Evolutionary conservation across 1,139 yeast genomes (phyloP).

Genomic region (Debaryomyces subglobosus): DNA sequence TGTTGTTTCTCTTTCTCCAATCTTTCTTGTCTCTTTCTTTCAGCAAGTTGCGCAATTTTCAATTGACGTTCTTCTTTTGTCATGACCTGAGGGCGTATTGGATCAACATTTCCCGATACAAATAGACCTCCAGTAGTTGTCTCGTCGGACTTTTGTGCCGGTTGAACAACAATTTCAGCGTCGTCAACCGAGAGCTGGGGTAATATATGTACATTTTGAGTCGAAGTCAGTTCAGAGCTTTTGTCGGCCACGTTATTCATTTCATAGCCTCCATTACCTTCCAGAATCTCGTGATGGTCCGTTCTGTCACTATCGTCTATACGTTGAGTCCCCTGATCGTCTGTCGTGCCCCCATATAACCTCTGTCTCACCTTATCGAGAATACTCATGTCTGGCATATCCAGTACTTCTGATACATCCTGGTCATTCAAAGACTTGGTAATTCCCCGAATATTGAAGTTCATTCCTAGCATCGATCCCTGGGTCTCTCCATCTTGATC

Average conservation of each 20-base stretch:
- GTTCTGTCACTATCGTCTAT: background rate
- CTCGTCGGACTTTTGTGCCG: background rate
- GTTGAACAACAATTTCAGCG: slow-evolving; percentile 11
- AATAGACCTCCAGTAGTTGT: background rate
- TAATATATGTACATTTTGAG: slow-evolving; percentile 8
- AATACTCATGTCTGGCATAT: slow-evolving; percentile 10
- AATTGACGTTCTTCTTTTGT: slow-evolving; percentile 25
- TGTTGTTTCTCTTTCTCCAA: slow-evolving; percentile 20
- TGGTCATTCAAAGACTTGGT: slow-evolving; percentile 12
- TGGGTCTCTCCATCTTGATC: slow-evolving; percentile 5
- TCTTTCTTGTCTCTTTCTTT: slow-evolving; percentile 26
- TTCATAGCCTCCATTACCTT: background rate
- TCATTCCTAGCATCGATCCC: slow-evolving; percentile 13
- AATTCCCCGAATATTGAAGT: slow-evolving; percentile 18
- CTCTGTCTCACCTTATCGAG: slow-evolving; percentile 14
- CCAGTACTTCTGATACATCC: slow-evolving; percentile 8
- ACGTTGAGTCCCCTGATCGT: background rate
- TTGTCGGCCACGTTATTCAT: background rate
- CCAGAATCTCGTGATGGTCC: background rate
- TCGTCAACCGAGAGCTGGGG: slow-evolving; percentile 18
- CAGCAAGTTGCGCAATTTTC: slow-evolving; percentile 27
- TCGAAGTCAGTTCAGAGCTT: background rate
- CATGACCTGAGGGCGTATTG: slow-evolving; percentile 10
- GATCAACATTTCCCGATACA: slow-evolving; percentile 13
- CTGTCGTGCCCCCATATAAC: slow-evolving; percentile 10